A percentile compares a stretch with the other conserved stretches of the same genome.
Conservation (phyloP, 192 early-diverging fungal species). For the Umbelopsis vinacea region DNA sequence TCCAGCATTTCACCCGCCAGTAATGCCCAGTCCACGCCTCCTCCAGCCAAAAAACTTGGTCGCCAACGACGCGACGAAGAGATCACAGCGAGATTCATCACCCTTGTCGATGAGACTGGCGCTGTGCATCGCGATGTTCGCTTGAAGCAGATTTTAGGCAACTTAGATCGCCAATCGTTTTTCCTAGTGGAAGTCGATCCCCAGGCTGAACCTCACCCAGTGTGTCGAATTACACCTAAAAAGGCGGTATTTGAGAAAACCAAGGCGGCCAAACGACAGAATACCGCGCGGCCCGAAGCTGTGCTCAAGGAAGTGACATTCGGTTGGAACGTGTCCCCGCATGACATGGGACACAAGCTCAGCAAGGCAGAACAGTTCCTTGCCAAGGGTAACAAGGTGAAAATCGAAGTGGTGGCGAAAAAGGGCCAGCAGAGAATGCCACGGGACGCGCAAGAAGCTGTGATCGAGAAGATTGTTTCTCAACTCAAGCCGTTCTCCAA, state of each 20-base stretch:
- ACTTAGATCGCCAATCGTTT: slow-evolving; percentile 48
- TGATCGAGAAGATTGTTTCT: slow-evolving; percentile 40
- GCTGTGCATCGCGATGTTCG: slow-evolving; percentile 37
- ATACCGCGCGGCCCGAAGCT: slow-evolving; percentile 32
- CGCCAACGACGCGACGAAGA: slow-evolving; percentile 57
- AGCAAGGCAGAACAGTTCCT: slow-evolving; percentile 49
- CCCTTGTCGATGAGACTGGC: slow-evolving; percentile 48
- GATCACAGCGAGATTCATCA: slow-evolving; percentile 48
- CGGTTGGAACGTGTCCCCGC: slow-evolving; percentile 53
- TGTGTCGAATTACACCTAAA: slow-evolving; percentile 59
- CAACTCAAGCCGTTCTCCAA: slow-evolving; percentile 15
- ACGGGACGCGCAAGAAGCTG: slow-evolving; percentile 37
- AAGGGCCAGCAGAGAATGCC: slow-evolving; percentile 43
- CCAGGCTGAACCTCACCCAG: slow-evolving; percentile 38
- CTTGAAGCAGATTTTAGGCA: slow-evolving; percentile 31
- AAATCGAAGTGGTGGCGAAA: slow-evolving; percentile 51
- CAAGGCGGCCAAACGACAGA: slow-evolving; percentile 52
- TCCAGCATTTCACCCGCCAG: neutral
- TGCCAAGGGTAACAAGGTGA: slow-evolving; percentile 55
- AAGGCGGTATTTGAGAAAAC: slow-evolving; percentile 55
- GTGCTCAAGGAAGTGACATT: slow-evolving; percentile 53
- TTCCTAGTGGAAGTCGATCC: slow-evolving; percentile 54
- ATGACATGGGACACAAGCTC: slow-evolving; percentile 59
- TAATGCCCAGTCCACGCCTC: neutral
- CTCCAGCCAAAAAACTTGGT: slow-evolving; percentile 24